A percentile compares a stretch with the other conserved stretches of the same genome.
Evolutionary conservation across 805 yeast species (phyloP).

Genomic region (Maudiozyma turicensis): DNA sequence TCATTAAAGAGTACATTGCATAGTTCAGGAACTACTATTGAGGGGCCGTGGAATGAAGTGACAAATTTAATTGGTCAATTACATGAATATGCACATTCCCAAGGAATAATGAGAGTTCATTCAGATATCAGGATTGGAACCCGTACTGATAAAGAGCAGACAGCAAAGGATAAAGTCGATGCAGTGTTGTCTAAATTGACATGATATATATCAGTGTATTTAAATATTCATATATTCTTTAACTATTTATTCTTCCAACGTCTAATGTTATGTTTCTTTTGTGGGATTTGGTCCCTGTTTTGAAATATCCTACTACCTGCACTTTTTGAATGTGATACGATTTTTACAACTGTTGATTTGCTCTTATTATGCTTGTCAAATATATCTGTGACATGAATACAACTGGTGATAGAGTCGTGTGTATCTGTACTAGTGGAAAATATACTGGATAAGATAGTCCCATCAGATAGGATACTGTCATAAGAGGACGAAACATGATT

Average conservation of each 20-base stretch:
- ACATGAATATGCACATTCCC: conserved; percentile 61
- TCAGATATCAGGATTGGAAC: conserved; percentile 84
- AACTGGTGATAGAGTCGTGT: not conserved
- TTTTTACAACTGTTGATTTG: not conserved
- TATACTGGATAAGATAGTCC: not conserved
- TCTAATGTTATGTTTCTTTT: not conserved
- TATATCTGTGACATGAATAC: not conserved
- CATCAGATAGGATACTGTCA: not conserved
- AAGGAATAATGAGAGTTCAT: conserved; percentile 71
- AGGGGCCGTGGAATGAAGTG: conserved; percentile 90
- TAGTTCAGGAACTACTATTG: conserved; percentile 85
- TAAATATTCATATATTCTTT: not conserved
- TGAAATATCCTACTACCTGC: no score
- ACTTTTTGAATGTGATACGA: not conserved
- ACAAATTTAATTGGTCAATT: conserved; percentile 67
- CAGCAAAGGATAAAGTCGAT: conserved; percentile 63
- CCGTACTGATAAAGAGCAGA: conserved; percentile 63
- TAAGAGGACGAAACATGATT: not conserved
- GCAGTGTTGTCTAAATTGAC: conserved; percentile 44
- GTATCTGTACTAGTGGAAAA: not conserved
- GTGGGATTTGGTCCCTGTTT: not conserved
- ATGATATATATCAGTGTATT: not conserved
- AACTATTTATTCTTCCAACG: not conserved
- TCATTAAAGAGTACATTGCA: conserved; percentile 63
- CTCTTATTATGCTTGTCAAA: not conserved